Base-by-base conservation (phyloP, 495 filamentous ascomycete species). In the Arthonia radiata region DNA sequence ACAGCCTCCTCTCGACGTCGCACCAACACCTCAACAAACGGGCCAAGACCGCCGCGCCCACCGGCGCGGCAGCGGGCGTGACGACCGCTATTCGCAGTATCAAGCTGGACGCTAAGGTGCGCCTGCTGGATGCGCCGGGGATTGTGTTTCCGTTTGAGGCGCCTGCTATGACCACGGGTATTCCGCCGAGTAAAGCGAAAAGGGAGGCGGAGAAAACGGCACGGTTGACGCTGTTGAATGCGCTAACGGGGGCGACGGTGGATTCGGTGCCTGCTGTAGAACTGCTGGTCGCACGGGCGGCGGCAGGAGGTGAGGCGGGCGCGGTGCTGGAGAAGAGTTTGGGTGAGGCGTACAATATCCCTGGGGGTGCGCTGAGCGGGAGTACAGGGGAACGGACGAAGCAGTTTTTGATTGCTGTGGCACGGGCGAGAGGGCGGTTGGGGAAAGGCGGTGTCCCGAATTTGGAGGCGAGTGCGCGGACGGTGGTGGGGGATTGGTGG, bases 341-440 rank as follows among this genome's bases (percentile, higher is more conserved):
- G 33, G 60, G 81, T 30, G 59, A 71, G 19, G 54, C 89, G 13
- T 97, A 97, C 46, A 62, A 64, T 36, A 60, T 93, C 12, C 72
- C 78, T 2, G 57, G 79, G 6, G 61, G 90, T n/a, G 57, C 82
- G 35, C 52, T 60, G 2, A 49, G 52, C 26, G 33, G 45, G n/a
- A 7, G 7, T 22, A 11, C 19, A 22, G 73, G 71, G 25, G 79
- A 93, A 39, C 39, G 61, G 23, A 91, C 80, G 21, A 80, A 66
- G n/a, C 78, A 92, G 42, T 94, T 94, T 54, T 47, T 97, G 17
- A 61, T 93, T 28, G 81, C 94, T 43, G 82, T 97, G 2, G 86
- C 86, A 10, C 57, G 86, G 42, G 91, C 90, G 53, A 61, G 89
- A 21, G 86, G 86, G 9, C 54, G 86, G 30, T 56, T 97, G 4